A percentile compares a stretch with the other conserved stretches of the same genome.
These are phyloP conservation scores for Solanum chacoense DNA, from an alignment of 305 asterid genomes.

Conservation along the genomic window DNA sequence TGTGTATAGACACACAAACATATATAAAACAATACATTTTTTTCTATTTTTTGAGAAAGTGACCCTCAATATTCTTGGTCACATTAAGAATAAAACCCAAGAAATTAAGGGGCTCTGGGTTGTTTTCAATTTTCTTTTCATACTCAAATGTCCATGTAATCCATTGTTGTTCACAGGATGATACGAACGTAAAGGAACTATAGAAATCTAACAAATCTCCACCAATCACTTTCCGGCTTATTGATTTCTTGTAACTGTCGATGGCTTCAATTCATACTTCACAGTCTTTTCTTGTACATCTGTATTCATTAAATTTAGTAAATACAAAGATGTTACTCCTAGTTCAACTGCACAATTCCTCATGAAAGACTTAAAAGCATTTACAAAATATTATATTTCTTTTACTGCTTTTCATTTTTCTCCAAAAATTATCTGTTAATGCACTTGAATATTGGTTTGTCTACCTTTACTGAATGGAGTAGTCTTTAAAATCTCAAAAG, in stretches of 20 bases:
- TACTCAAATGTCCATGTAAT: background rate
- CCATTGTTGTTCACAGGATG: background rate
- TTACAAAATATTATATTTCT: no score
- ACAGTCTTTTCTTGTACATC: background rate
- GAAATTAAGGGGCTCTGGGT: background rate
- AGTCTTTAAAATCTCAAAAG: background rate
- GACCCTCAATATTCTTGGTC: background rate
- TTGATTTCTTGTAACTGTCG: background rate
- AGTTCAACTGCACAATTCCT: background rate
- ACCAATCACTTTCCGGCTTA: background rate
- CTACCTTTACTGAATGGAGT: background rate
- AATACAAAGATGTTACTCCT: background rate
- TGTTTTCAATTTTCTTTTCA: background rate
- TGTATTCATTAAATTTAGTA: background rate
- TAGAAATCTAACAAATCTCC: background rate
- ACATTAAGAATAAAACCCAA: background rate
- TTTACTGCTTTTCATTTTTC: background rate
- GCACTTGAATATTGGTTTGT: no score
- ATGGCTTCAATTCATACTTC: background rate
- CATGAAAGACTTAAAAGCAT: background rate
- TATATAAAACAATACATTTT: background rate
- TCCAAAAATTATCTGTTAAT: background rate
- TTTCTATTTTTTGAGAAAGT: background rate
- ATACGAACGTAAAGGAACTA: background rate
- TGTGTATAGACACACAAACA: background rate